These are phyloP conservation scores for Torulaspora maleeae DNA, from an alignment of 805 yeast genomes.

Conservation along the genomic window DNA sequence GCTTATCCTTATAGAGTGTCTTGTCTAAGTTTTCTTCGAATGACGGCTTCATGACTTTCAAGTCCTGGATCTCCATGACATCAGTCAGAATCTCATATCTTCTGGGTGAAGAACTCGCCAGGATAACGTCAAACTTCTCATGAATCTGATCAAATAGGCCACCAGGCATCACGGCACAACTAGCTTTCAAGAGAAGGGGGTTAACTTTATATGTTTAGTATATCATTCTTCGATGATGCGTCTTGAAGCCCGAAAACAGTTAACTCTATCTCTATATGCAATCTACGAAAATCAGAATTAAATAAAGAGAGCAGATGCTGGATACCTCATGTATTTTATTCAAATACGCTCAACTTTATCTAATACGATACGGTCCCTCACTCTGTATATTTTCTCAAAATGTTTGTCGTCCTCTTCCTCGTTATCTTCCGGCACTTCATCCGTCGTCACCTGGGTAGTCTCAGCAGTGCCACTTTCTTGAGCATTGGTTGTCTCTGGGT, in stretches of 20 bases:
- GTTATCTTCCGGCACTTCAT: neutral
- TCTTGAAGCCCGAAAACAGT: neutral
- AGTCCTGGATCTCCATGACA: conserved; percentile 44
- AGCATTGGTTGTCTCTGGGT: conserved; percentile 5
- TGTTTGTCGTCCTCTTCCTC: conserved; percentile 12
- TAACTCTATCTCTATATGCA: neutral
- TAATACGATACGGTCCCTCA: conserved; percentile 28
- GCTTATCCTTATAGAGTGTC: conserved; percentile 20
- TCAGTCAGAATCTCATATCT: conserved; percentile 65
- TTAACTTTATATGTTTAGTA: too few species aligned
- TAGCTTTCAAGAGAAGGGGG: too few species aligned
- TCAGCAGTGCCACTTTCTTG: conserved; percentile 6
- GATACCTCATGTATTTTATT: neutral
- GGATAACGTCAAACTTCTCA: conserved; percentile 40
- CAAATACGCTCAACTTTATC: conserved; percentile 29
- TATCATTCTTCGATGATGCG: neutral
- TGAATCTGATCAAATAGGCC: conserved; percentile 7
- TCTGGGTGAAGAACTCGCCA: conserved; percentile 85
- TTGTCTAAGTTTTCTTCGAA: conserved; percentile 78
- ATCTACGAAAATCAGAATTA: neutral
- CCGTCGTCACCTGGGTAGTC: neutral
- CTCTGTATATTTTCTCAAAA: conserved; percentile 29
- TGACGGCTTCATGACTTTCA: conserved; percentile 52
- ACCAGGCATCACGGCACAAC: neutral
- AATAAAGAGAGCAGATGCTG: neutral